These are phyloP conservation scores for Halenospora varia DNA, from an alignment of 495 filamentous ascomycete species.

Conservation along the genomic window DNA sequence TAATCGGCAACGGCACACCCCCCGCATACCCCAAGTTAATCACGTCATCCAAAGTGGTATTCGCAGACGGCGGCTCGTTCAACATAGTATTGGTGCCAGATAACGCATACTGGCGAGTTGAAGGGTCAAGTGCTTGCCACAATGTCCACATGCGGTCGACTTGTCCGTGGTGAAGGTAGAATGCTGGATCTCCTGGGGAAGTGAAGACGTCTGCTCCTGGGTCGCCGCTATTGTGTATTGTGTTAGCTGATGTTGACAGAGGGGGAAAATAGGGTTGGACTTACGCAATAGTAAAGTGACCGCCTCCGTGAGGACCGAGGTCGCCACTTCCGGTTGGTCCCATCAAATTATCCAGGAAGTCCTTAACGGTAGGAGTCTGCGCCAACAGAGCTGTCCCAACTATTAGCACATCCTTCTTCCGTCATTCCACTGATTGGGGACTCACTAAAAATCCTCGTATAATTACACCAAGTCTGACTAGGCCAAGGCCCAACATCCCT, in stretches of 20 bases:
- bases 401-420: slow-evolving; percentile 38
- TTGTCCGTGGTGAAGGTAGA: slow-evolving; percentile 64
- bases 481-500: slow-evolving; percentile 54
- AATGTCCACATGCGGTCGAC: slow-evolving; percentile 62
- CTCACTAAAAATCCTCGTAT: slow-evolving; percentile 36
- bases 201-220: slow-evolving; percentile 35
- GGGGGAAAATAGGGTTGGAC: neutral
- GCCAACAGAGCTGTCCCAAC: slow-evolving; percentile 25
- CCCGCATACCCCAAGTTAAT: slow-evolving; percentile 11
- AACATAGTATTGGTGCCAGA: slow-evolving; percentile 53
- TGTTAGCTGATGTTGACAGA: neutral
- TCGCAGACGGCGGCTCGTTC: slow-evolving; percentile 39
- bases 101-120: slow-evolving; percentile 39
- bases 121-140: slow-evolving; percentile 62
- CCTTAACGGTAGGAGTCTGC: neutral
- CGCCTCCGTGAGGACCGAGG: slow-evolving; percentile 14
- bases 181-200: slow-evolving; percentile 59
- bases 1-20: slow-evolving; percentile 27
- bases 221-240: slow-evolving; percentile 9
- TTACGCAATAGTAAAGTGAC: slow-evolving; percentile 40
- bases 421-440: slow-evolving; percentile 42
- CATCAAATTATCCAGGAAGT: slow-evolving; percentile 12
- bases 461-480: slow-evolving; percentile 42
- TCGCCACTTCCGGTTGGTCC: slow-evolving; percentile 7
- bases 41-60: slow-evolving; percentile 25